These are phyloP conservation scores for Hemisphaericaspora xylanilytica DNA, from an alignment of 1,139 yeast species.

Conservation along the genomic window DNA sequence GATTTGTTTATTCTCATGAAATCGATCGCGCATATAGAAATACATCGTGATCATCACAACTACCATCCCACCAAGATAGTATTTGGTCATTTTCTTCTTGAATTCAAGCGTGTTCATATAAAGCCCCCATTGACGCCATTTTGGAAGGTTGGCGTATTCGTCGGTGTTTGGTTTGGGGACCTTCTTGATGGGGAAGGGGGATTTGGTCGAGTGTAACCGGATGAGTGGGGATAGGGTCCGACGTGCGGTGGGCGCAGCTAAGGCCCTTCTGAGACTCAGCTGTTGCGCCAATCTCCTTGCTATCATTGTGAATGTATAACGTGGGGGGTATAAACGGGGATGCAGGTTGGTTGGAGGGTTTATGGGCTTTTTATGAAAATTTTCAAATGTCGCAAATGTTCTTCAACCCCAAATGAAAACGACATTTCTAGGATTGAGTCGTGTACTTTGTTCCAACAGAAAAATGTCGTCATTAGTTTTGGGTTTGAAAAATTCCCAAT, in stretches of 20 bases:
- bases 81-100: slow-evolving; percentile 41
- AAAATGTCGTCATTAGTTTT: neutral
- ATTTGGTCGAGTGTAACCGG: slow-evolving; percentile 18
- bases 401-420: too few species aligned
- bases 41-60: slow-evolving; percentile 58
- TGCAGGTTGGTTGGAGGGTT: too few species aligned
- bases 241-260: too few species aligned
- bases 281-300: slow-evolving; percentile 4
- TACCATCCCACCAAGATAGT: slow-evolving; percentile 57
- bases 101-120: slow-evolving; percentile 39
- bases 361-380: neutral
- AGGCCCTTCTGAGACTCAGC: too few species aligned
- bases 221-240: neutral
- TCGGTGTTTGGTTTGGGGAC: slow-evolving; percentile 17
- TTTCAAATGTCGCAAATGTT: slow-evolving; percentile 1
- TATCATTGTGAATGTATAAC: slow-evolving; percentile 1
- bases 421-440: too few species aligned
- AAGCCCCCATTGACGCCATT: slow-evolving; percentile 40
- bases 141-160: slow-evolving; percentile 29
- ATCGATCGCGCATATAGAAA: slow-evolving; percentile 65
- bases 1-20: slow-evolving; percentile 62
- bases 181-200: slow-evolving; percentile 35
- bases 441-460: neutral
- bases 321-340: too few species aligned
- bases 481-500: neutral